Percentiles rank a stretch among this genome's conserved stretches.
Evolutionary conservation across 148 eudicot genomes (phyloP).

Genomic region (Bassia scoparia): DNA sequence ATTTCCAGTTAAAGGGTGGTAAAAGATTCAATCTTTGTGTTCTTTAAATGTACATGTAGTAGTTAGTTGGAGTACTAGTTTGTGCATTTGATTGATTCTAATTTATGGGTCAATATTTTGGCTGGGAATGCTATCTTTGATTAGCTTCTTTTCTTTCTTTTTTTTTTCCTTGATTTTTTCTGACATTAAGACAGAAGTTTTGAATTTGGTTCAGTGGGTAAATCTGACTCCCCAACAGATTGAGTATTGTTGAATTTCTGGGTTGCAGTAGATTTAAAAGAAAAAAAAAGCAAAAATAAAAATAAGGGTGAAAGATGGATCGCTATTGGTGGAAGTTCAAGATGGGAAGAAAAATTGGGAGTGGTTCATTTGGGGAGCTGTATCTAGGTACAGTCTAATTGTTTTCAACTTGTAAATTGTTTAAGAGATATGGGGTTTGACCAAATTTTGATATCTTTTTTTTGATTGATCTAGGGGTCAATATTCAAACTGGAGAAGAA

Average conservation of each 20-base stretch:
- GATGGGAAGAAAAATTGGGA: conserved; percentile 82
- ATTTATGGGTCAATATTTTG: not conserved
- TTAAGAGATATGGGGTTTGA: conserved; percentile 19
- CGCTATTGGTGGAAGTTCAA: conserved; percentile 73
- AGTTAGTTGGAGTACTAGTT: conserved; percentile 19
- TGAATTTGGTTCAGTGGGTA: conserved; percentile 20
- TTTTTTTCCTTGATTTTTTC: conserved; percentile 9
- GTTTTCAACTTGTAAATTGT: conserved; percentile 15
- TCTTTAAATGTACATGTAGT: not conserved
- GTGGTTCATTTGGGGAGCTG: conserved; percentile 93
- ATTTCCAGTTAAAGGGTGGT: not conserved
- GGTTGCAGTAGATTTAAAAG: conserved; percentile 18
- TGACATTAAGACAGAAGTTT: conserved; percentile 11
- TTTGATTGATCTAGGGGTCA: conserved; percentile 53
- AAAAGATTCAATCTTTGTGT: not conserved
- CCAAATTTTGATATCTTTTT: conserved; percentile 13
- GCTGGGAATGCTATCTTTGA: too few relatives aligned
- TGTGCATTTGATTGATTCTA: conserved; percentile 16
- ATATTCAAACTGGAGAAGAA: conserved; percentile 85
- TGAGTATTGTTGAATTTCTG: conserved; percentile 14
- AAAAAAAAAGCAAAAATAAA: not conserved
- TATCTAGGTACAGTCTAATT: conserved; percentile 52
- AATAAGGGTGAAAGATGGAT: conserved; percentile 48
- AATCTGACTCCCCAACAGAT: conserved; percentile 20
- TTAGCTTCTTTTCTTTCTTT: not conserved